phyloP scores from a whole-genome alignment of 2,329 filamentous ascomycete species.

The Fusarium zealandicum region DNA sequence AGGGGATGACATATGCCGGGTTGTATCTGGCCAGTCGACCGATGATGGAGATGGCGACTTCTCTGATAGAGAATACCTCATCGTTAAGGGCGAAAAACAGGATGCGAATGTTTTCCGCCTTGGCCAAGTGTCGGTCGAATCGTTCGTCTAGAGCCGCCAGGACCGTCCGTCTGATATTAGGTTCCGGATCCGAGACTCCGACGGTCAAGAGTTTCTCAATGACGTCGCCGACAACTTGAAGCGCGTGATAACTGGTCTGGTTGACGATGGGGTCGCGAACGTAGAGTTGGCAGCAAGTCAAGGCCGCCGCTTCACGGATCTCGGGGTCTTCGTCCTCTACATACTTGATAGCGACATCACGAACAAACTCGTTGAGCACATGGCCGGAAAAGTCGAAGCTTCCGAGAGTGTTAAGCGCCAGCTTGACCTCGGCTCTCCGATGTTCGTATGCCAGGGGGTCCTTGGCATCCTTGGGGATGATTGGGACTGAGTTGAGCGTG shows the following conservation, averaged over 20 bases:
- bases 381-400: conserved; percentile 96
- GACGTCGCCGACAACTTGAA: conserved; percentile 96
- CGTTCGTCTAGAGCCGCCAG: conserved; percentile 88
- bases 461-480: conserved; percentile 86
- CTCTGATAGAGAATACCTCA: conserved; percentile 88
- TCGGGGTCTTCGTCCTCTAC: conserved; percentile 95
- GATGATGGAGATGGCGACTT: conserved; percentile 95
- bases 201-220: conserved; percentile 96
- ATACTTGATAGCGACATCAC: conserved; percentile 97
- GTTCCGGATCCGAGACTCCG: conserved; percentile 88
- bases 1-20: conserved; percentile 96
- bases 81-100: conserved; percentile 96
- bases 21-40: conserved; percentile 90
- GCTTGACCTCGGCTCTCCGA: conserved; percentile 84
- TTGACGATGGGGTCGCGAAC: conserved; percentile 97
- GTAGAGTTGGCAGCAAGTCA: conserved; percentile 98
- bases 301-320: conserved; percentile 89
- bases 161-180: conserved; percentile 87
- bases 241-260: conserved; percentile 95
- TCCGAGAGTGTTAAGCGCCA: conserved; percentile 93
- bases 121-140: conserved; percentile 95
- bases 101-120: conserved; percentile 95
- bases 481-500: conserved; percentile 79
- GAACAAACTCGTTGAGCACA: conserved; percentile 96
- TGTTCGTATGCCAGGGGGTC: conserved; percentile 83